Percentiles rank a stretch among this genome's conserved stretches.
Evolutionary conservation across 1,139 yeast genomes (phyloP).

Genomic region (Candida sanyaensis): DNA sequence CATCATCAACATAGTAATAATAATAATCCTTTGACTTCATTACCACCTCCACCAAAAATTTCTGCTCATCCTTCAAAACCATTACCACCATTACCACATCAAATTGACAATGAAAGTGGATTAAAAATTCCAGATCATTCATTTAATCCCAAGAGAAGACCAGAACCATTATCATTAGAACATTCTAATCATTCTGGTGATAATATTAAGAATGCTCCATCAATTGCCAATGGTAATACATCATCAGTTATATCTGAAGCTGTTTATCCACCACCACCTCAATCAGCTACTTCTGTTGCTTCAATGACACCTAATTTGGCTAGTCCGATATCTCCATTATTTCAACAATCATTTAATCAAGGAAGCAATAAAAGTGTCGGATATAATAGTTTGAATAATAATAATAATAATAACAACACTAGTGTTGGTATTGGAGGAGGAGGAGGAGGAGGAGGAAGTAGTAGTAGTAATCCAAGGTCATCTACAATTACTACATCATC

Average conservation of each 20-base stretch:
- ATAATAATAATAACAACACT: too few relatives aligned
- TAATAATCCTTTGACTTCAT: neutral
- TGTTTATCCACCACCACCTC: slow-evolving; percentile 14
- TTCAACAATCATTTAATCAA: slow-evolving; percentile 40
- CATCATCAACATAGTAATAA: too few relatives aligned
- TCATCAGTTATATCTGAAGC: slow-evolving; percentile 5
- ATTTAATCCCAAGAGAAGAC: slow-evolving; percentile 45
- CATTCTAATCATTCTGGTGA: slow-evolving; percentile 34
- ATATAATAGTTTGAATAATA: neutral
- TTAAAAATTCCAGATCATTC: slow-evolving; percentile 29
- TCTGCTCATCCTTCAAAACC: slow-evolving; percentile 12
- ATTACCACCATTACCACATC: slow-evolving; percentile 15
- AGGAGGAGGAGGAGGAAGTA: too few relatives aligned
- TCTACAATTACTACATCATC: slow-evolving; percentile 10
- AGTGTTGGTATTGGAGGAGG: too few relatives aligned
- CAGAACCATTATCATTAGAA: slow-evolving; percentile 42
- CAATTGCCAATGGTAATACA: slow-evolving; percentile 4
- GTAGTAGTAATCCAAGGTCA: slow-evolving; percentile 9
- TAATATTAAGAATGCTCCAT: slow-evolving; percentile 15
- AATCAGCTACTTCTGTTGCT: slow-evolving; percentile 18
- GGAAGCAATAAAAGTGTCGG: slow-evolving; percentile 6
- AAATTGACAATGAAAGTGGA: slow-evolving; percentile 10
- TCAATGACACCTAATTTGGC: slow-evolving; percentile 36
- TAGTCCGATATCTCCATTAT: slow-evolving; percentile 44
- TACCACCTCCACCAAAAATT: slow-evolving; percentile 10